Evolutionary conservation across 495 filamentous ascomycete species (phyloP).

Genomic region (Viridothelium virens): DNA sequence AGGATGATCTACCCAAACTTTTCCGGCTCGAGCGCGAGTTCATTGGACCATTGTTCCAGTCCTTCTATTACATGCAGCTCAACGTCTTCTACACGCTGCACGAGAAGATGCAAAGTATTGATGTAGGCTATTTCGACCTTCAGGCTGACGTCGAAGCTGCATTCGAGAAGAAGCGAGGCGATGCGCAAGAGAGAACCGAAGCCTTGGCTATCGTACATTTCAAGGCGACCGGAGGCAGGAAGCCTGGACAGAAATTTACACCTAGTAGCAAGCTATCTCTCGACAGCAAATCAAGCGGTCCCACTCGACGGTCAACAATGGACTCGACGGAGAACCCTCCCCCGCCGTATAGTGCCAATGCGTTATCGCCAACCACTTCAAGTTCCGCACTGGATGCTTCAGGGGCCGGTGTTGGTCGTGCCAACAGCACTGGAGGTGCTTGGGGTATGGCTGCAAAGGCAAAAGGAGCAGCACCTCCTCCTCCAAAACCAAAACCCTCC

Average conservation of each 20-base stretch:
- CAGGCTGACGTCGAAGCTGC: constrained; percentile 82
- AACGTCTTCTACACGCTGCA: constrained; percentile 99
- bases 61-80: constrained; percentile 99
- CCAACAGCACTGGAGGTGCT: constrained; percentile 51
- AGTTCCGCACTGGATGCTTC: constrained; percentile 26
- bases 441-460: constrained; percentile 60
- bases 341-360: constrained; percentile 55
- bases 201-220: constrained; percentile 75
- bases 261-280: constrained; percentile 21
- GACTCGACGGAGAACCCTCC: constrained; percentile 55
- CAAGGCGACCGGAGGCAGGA: constrained; percentile 63
- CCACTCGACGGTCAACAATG: constrained; percentile 38
- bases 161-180: constrained; percentile 78
- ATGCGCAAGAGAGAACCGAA: constrained; percentile 75
- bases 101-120: constrained; percentile 91
- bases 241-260: constrained; percentile 2
- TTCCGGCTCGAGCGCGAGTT: constrained; percentile 93
- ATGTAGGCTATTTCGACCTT: constrained; percentile 96
- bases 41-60: constrained; percentile 94
- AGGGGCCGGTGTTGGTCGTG: constrained; percentile 37
- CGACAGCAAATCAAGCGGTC: constrained; percentile 24
- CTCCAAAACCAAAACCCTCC: constrained; percentile 82
- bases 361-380: constrained; percentile 13
- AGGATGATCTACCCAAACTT: constrained; percentile 88
- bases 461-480: constrained; percentile 79